Conservation (phyloP, 1,139 yeast genomes). For the Debaryomycetaceae sp. region DNA sequence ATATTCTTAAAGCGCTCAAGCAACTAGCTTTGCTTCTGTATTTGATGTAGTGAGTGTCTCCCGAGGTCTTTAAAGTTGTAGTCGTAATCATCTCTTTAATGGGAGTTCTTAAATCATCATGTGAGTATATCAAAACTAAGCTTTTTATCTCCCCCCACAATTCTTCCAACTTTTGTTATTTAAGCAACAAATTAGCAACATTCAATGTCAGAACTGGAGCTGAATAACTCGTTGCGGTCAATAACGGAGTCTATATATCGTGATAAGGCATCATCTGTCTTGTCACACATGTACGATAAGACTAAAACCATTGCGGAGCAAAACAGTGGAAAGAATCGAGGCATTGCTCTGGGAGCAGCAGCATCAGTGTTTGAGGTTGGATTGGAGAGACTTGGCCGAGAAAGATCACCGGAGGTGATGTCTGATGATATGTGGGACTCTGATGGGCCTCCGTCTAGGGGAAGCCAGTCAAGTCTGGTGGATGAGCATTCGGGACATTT, state of each 20-base stretch:
- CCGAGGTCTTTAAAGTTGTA: too few relatives aligned
- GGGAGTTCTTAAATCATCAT: too few relatives aligned
- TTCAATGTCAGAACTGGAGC: not conserved
- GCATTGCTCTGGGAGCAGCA: slow-evolving; percentile 56
- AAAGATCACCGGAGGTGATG: slow-evolving; percentile 1
- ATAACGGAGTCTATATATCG: slow-evolving; percentile 3
- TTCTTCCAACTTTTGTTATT: too few relatives aligned
- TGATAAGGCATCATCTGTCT: slow-evolving; percentile 9
- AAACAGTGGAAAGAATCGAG: slow-evolving; percentile 38
- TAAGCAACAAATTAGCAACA: too few relatives aligned
- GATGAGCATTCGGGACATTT: slow-evolving; percentile 34
- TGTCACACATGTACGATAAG: slow-evolving; percentile 17
- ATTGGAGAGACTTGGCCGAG: slow-evolving; percentile 31
- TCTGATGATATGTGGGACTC: not conserved
- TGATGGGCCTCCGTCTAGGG: not conserved
- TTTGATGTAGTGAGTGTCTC: too few relatives aligned
- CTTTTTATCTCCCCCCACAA: too few relatives aligned
- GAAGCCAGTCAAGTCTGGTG: not conserved
- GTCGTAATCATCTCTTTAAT: too few relatives aligned
- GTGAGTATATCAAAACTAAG: too few relatives aligned
- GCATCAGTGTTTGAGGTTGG: slow-evolving; percentile 57
- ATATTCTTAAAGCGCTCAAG: too few relatives aligned
- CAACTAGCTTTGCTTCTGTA: too few relatives aligned
- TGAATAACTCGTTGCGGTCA: not conserved
- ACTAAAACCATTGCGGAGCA: slow-evolving; percentile 26